phyloP scores from a whole-genome alignment of 2,329 filamentous ascomycete genomes.

The Fusarium xylarioides region DNA sequence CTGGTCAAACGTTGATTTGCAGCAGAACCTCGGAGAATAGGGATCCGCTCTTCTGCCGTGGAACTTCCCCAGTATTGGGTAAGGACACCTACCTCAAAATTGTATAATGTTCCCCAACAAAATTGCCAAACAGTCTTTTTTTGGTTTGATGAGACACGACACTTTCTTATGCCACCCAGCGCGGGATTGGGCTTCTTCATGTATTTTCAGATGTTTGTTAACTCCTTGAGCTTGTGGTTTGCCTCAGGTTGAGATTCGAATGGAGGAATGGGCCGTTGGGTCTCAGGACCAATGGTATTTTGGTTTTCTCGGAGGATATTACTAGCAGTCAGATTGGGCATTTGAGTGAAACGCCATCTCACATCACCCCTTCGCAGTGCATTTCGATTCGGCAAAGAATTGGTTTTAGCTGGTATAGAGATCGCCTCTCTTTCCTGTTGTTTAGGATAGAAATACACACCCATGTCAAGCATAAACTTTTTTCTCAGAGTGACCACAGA shows the following conservation, averaged over 20 bases:
- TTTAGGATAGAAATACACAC: constrained; percentile 40
- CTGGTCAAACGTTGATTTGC: constrained; percentile 51
- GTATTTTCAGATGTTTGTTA: constrained; percentile 36
- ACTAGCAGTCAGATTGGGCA: constrained; percentile 37
- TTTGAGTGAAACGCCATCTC: constrained; percentile 11
- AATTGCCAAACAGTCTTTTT: constrained; percentile 30
- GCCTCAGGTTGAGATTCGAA: background rate
- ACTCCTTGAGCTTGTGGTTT: constrained; percentile 24
- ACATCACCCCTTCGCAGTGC: constrained; percentile 12
- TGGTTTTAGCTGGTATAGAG: constrained; percentile 40
- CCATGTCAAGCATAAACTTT: constrained; percentile 1
- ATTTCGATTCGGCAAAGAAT: constrained; percentile 31
- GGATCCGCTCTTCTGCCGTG: background rate
- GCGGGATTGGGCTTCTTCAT: constrained; percentile 30
- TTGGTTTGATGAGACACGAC: constrained; percentile 40
- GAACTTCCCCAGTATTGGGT: background rate
- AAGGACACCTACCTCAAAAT: constrained; percentile 30
- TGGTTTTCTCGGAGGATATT: constrained; percentile 1
- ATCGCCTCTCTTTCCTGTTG: constrained; percentile 36
- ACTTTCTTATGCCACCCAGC: constrained; percentile 25
- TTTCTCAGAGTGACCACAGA: background rate
- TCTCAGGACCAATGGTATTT: background rate
- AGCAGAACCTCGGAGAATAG: constrained; percentile 47
- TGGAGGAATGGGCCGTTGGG: constrained; percentile 1
- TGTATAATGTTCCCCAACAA: constrained; percentile 32